These are phyloP conservation scores for Erysiphe pulchra DNA, from an alignment of 2,329 filamentous ascomycete genomes.

Conservation along the genomic window DNA sequence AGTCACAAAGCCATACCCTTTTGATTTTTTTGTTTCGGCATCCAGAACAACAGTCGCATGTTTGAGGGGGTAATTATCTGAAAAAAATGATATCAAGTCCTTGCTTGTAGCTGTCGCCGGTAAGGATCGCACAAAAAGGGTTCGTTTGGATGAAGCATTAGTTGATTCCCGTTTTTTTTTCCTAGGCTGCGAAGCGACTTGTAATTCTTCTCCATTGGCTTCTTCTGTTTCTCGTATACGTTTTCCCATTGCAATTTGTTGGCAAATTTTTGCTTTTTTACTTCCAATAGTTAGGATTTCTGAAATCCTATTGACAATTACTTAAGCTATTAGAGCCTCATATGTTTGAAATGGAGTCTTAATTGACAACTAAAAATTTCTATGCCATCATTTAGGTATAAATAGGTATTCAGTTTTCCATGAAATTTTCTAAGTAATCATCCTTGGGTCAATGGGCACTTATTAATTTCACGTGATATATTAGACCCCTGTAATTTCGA, in stretches of 20 bases:
- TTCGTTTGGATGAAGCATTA: constrained; percentile 23
- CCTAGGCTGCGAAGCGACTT: constrained; percentile 13
- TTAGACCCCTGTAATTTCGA: too few species aligned
- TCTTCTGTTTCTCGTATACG: constrained; percentile 8
- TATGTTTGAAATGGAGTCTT: too few species aligned
- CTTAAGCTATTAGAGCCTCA: too few species aligned
- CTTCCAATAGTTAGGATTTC: neutral
- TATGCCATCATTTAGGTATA: too few species aligned
- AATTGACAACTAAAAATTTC: too few species aligned
- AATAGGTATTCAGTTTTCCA: too few species aligned
- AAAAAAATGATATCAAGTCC: constrained; percentile 67
- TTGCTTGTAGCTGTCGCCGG: constrained; percentile 58
- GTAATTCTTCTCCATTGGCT: constrained; percentile 2
- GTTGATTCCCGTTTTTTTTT: constrained; percentile 35
- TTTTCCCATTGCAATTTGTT: constrained; percentile 6
- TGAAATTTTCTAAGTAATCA: too few species aligned
- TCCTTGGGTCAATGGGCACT: too few species aligned
- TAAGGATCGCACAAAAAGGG: constrained; percentile 78
- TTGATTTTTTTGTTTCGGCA: constrained; percentile 59
- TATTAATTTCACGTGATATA: too few species aligned
- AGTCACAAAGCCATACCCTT: constrained; percentile 90
- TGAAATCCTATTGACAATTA: neutral
- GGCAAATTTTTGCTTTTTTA: neutral
- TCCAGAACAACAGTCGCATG: constrained; percentile 86
- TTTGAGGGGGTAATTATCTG: constrained; percentile 80